Base-by-base conservation (phyloP, 1,284 basidiomycete genomes). In the Termitomyces sp. region DNA sequence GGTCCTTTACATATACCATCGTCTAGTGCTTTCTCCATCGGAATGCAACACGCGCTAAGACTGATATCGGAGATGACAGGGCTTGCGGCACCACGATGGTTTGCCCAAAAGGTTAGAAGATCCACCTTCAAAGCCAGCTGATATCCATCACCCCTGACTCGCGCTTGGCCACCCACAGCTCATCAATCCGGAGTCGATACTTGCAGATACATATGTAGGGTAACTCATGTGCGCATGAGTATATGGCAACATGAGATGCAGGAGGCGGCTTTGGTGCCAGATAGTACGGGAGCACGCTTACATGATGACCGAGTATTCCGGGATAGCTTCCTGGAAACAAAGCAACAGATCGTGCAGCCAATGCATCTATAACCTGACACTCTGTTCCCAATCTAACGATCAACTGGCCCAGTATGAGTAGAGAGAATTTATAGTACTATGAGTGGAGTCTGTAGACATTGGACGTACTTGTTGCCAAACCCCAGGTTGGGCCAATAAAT, bases 1-100 rank as follows among this genome's bases (percentile, higher is more conserved):
- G 36, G 10, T 33, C 45, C 60, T 57, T 61, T 63, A 61, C 53
- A 60, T 60, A 62, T 39, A 49, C 43, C 50, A 34, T 44, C 34
- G 45, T 57, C 38, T 48, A 50, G 43, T 45, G 19, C 49, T 57
- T 62, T 61, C 61, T 62, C 61, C 60, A 63, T 63, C 60, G 49
- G 60, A 61, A 58, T 54, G 55, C 33, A 56, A 52, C 54, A 62
- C 50, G 50, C 43, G 38, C 56, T 51, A 40, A 48, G 41, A 45
- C 38, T 10, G 9, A 15, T 44, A 53, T 54, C 58, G 61, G 56
- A 52, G 39, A 61, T 60, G 57, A 55, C 54, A 54, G 52, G 55
- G 53, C 49, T 50, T 54, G 52, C 54, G 51, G 58, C 48, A 54
- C 50, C 42, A 53, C 54, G 57, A 51, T 41, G 42, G 31, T 34